These are phyloP conservation scores for Paratrimastix pyriformis DNA, from an alignment of 78 protist species.

Conservation along the genomic window DNA sequence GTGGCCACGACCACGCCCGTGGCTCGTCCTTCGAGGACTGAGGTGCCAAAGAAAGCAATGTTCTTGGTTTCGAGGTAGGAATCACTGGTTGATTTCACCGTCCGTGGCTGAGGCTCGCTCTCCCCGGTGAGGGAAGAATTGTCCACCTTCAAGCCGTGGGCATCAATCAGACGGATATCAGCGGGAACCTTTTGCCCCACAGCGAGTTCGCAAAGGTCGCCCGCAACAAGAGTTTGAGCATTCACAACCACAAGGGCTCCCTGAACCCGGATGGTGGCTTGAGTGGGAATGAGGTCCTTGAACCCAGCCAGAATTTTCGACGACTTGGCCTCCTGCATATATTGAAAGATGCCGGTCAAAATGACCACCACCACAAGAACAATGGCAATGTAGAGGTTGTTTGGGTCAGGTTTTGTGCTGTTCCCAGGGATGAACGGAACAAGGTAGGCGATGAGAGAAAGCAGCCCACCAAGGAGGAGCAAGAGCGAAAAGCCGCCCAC, in stretches of 20 bases:
- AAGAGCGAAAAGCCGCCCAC: constrained; percentile 11
- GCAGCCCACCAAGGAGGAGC: constrained; percentile 1
- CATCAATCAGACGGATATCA: constrained; percentile 66
- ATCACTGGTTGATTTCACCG: constrained; percentile 36
- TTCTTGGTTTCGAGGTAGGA: constrained; percentile 58
- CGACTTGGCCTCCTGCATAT: constrained; percentile 64
- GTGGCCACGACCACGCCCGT: constrained; percentile 54
- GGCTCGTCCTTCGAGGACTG: constrained; percentile 59
- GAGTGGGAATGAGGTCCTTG: constrained; percentile 44
- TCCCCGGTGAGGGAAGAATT: constrained; percentile 87
- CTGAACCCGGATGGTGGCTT: constrained; percentile 46
- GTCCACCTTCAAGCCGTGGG: constrained; percentile 44
- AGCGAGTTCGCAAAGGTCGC: constrained; percentile 56
- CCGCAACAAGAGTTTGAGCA: constrained; percentile 54
- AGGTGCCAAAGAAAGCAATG: constrained; percentile 62
- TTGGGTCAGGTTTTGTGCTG: background rate
- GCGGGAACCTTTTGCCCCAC: constrained; percentile 78
- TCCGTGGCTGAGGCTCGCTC: constrained; percentile 58
- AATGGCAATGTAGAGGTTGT: constrained; percentile 41
- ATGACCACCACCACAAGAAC: constrained; percentile 71
- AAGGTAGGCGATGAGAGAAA: background rate
- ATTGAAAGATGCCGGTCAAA: constrained; percentile 64
- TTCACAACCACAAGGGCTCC: background rate
- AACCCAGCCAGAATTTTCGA: constrained; percentile 66
- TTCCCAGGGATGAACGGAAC: background rate